These are phyloP conservation scores for Chaetomiaceae sp. DNA, from an alignment of 2,329 filamentous ascomycete species.

Conservation along the genomic window DNA sequence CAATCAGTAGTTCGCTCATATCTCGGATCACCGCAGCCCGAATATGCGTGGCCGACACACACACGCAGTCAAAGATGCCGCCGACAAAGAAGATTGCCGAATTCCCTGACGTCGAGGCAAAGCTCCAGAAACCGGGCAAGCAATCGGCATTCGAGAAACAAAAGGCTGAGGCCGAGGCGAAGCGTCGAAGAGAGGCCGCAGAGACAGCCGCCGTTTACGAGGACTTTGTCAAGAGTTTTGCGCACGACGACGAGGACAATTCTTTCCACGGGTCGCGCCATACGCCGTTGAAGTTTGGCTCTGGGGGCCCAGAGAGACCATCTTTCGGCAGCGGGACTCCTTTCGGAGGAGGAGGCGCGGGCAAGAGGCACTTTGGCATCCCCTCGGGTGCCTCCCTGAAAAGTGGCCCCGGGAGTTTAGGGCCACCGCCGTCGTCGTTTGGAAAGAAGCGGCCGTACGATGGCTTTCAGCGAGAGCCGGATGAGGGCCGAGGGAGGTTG, in stretches of 20 bases:
- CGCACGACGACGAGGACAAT: slow-evolving; percentile 53
- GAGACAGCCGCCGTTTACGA: slow-evolving; percentile 84
- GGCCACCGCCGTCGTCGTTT: slow-evolving; percentile 47
- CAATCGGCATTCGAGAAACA: slow-evolving; percentile 86
- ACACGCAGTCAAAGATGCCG: slow-evolving; percentile 38
- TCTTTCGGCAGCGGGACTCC: slow-evolving; percentile 27
- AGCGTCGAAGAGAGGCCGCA: slow-evolving; percentile 75
- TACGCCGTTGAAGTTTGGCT: slow-evolving; percentile 15
- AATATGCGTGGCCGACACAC: slow-evolving; percentile 16
- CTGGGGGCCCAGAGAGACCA: slow-evolving; percentile 29
- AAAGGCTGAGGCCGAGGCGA: slow-evolving; percentile 84
- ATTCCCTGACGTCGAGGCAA: slow-evolving; percentile 71
- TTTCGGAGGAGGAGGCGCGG: slow-evolving; percentile 33
- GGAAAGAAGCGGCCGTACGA: slow-evolving; percentile 53
- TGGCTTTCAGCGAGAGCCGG: slow-evolving; percentile 36
- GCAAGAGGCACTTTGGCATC: slow-evolving; percentile 63
- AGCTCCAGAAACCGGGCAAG: slow-evolving; percentile 74
- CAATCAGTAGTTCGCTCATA: too few species aligned
- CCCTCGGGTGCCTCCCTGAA: slow-evolving; percentile 49
- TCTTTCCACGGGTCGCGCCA: slow-evolving; percentile 18
- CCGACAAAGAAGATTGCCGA: slow-evolving; percentile 45
- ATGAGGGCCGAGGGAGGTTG: slow-evolving; percentile 32
- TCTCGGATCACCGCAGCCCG: neutral
- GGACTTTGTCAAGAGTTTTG: slow-evolving; percentile 80
- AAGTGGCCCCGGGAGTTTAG: slow-evolving; percentile 60